phyloP scores from a whole-genome alignment of 2,329 filamentous ascomycete species.

The Fusarium siculi region DNA sequence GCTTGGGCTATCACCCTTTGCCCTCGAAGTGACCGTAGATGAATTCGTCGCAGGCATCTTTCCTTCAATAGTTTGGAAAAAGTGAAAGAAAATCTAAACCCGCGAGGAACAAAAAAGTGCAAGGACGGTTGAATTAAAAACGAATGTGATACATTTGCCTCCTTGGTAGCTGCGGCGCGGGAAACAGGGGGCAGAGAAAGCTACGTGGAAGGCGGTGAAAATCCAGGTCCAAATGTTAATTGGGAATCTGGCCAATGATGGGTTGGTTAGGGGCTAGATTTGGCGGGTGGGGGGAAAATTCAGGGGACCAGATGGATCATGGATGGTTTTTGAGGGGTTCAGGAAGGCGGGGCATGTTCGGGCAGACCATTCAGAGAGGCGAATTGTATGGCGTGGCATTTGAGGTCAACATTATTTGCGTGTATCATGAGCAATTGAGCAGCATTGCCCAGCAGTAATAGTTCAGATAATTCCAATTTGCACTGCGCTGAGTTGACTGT shows the following conservation, averaged over 20 bases:
- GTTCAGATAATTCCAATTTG: too few species aligned
- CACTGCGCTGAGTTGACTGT: not conserved
- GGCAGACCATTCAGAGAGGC: conserved; percentile 28
- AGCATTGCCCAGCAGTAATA: not conserved
- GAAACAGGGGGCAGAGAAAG: conserved; percentile 21
- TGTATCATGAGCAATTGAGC: not conserved
- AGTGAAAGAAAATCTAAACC: not conserved
- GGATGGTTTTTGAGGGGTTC: conserved; percentile 35
- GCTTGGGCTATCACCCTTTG: conserved; percentile 38
- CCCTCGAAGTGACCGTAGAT: conserved; percentile 50
- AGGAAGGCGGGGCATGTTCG: conserved; percentile 30
- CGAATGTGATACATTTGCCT: conserved; percentile 32
- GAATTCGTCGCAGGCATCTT: conserved; percentile 45
- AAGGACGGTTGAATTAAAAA: conserved; percentile 15
- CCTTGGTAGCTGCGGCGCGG: conserved; percentile 19
- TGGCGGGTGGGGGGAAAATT: conserved; percentile 13
- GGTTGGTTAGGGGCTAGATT: conserved; percentile 31
- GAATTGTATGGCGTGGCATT: conserved; percentile 34
- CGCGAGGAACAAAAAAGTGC: not conserved
- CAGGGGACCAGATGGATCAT: conserved; percentile 26
- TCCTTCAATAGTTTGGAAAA: not conserved
- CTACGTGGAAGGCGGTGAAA: conserved; percentile 45
- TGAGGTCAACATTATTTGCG: not conserved
- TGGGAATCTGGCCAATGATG: conserved; percentile 11
- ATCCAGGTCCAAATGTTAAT: conserved; percentile 19